phyloP scores from a whole-genome alignment of 1,284 basidiomycete genomes.

The Lentinula novae-zelandiae region DNA sequence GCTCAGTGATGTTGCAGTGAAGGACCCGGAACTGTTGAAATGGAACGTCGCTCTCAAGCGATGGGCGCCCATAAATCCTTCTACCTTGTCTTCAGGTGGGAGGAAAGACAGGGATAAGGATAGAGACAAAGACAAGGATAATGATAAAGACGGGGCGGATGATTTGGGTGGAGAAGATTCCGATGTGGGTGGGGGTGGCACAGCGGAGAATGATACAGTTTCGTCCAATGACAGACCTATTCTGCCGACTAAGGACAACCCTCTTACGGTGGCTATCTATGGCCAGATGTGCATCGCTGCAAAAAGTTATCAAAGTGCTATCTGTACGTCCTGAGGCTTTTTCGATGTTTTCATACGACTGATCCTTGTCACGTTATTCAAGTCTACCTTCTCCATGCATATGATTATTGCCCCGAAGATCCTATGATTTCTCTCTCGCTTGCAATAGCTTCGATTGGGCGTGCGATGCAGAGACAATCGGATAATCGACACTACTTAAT shows the following conservation, averaged over 20 bases:
- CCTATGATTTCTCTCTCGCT: constrained; percentile 83
- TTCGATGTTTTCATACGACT: neutral
- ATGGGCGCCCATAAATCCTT: constrained; percentile 34
- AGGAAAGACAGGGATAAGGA: neutral
- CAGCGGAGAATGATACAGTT: neutral
- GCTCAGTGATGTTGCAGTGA: constrained; percentile 58
- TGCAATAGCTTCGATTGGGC: constrained; percentile 80
- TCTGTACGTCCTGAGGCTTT: constrained; percentile 51
- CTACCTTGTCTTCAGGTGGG: constrained; percentile 10
- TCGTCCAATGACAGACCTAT: constrained; percentile 18
- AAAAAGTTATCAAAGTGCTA: constrained; percentile 86
- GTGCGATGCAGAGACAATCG: constrained; percentile 90
- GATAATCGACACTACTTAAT: constrained; percentile 92
- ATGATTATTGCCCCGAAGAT: constrained; percentile 80
- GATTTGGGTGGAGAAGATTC: constrained; percentile 13
- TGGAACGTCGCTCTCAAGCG: constrained; percentile 56
- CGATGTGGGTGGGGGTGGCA: constrained; percentile 1
- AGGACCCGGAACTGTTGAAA: constrained; percentile 52
- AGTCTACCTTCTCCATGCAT: constrained; percentile 90
- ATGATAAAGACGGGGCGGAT: constrained; percentile 18
- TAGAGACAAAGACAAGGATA: constrained; percentile 23
- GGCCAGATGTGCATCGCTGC: constrained; percentile 83
- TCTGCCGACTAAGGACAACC: constrained; percentile 72
- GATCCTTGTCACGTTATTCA: neutral
- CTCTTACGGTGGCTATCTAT: constrained; percentile 77